These are phyloP conservation scores for Carallia brachiata DNA, from an alignment of 345 rosid species.

Conservation along the genomic window DNA sequence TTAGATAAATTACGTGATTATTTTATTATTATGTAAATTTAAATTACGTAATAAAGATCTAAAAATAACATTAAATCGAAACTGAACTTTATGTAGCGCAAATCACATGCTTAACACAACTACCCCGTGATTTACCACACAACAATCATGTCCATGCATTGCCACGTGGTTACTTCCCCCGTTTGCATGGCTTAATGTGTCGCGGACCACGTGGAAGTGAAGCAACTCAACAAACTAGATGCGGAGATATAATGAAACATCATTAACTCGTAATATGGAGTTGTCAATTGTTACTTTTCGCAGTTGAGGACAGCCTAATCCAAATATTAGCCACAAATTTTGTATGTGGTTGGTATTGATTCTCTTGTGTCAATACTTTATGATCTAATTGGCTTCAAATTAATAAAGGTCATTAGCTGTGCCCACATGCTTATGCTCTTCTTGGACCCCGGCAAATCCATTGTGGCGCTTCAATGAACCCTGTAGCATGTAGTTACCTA, in stretches of 20 bases:
- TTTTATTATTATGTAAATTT: too few relatives aligned
- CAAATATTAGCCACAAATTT: conserved; percentile 1
- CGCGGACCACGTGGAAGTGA: background rate
- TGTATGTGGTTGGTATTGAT: background rate
- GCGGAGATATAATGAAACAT: background rate
- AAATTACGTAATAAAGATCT: too few relatives aligned
- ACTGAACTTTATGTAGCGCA: too few relatives aligned
- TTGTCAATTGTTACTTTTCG: background rate
- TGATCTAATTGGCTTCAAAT: background rate
- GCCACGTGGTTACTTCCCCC: too few relatives aligned
- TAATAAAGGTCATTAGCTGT: background rate
- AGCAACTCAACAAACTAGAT: background rate
- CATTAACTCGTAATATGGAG: background rate
- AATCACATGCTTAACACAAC: too few relatives aligned
- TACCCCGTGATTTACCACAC: too few relatives aligned
- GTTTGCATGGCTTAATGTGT: too few relatives aligned
- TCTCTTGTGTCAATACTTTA: background rate
- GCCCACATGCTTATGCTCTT: background rate
- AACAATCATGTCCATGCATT: too few relatives aligned
- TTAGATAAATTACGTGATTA: too few relatives aligned
- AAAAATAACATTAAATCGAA: too few relatives aligned
- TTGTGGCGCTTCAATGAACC: background rate
- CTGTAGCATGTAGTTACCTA: background rate
- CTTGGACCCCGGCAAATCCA: too few relatives aligned
- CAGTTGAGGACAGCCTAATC: conserved; percentile 2